A percentile compares a stretch with the other conserved stretches of the same genome.
phyloP scores from a whole-genome alignment of 2,329 filamentous ascomycete species.

The Fonsecaea nubica region DNA sequence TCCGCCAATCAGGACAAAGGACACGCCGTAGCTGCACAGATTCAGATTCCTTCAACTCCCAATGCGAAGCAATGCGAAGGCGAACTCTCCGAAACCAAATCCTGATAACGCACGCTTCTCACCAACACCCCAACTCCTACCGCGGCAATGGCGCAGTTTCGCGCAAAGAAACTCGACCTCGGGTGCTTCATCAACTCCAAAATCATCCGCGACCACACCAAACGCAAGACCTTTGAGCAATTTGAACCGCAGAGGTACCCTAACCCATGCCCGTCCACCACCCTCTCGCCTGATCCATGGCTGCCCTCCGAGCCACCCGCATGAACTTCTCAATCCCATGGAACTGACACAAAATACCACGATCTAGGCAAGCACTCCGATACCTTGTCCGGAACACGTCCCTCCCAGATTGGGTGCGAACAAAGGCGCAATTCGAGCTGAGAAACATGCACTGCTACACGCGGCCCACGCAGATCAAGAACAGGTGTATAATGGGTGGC shows the following conservation, averaged over 20 bases:
- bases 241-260: conserved; percentile 83
- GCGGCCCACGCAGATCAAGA: conserved; percentile 88
- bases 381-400: conserved; percentile 94
- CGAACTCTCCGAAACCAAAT: neutral
- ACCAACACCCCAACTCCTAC: conserved; percentile 34
- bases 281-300: neutral
- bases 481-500: conserved; percentile 91
- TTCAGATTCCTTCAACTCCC: neutral
- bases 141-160: conserved; percentile 79
- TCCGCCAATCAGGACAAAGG: conserved; percentile 1
- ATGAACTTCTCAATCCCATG: neutral
- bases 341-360: conserved; percentile 18
- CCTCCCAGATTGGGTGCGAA: conserved; percentile 79
- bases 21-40: conserved; percentile 3
- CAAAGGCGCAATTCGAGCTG: conserved; percentile 90
- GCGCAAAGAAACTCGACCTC: conserved; percentile 87
- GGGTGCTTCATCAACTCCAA: conserved; percentile 86
- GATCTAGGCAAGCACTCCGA: conserved; percentile 79
- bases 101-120: neutral
- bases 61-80: neutral
- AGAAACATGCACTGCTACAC: conserved; percentile 97
- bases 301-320: neutral
- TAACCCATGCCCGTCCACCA: neutral
- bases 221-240: conserved; percentile 89
- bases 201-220: conserved; percentile 91